Conservation (phyloP, 1,139 yeast species). For the Lodderomyces oxycetoniae region DNA sequence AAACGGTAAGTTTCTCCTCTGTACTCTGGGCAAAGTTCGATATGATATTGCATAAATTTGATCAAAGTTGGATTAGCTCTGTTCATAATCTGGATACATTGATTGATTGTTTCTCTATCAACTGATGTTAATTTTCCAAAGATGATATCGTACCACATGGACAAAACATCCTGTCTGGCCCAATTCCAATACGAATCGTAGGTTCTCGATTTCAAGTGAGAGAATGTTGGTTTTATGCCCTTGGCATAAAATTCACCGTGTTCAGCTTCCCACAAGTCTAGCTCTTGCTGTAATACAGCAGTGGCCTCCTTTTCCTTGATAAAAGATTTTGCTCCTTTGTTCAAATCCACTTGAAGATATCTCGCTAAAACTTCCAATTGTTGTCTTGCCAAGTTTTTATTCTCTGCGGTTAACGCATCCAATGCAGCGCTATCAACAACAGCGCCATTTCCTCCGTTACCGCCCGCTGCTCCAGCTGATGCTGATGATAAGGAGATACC, state of each 20-base stretch:
- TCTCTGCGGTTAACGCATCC: slow-evolving; percentile 89
- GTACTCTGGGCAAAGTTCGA: slow-evolving; percentile 84
- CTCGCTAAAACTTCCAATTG: slow-evolving; percentile 94
- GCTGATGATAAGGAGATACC: slow-evolving; percentile 72
- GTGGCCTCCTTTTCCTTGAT: slow-evolving; percentile 88
- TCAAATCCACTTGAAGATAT: slow-evolving; percentile 87
- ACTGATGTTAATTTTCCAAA: slow-evolving; percentile 87
- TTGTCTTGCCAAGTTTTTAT: slow-evolving; percentile 84
- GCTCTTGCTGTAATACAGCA: slow-evolving; percentile 75
- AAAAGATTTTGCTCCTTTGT: slow-evolving; percentile 82
- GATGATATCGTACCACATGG: slow-evolving; percentile 91
- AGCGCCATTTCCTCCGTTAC: slow-evolving; percentile 72
- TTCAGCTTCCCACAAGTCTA: slow-evolving; percentile 90
- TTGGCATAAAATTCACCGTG: slow-evolving; percentile 93
- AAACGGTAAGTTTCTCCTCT: slow-evolving; percentile 87
- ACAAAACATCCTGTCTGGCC: slow-evolving; percentile 96
- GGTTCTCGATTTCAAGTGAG: slow-evolving; percentile 88
- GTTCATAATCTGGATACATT: slow-evolving; percentile 97
- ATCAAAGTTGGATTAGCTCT: slow-evolving; percentile 91
- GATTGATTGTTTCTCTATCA: slow-evolving; percentile 93
- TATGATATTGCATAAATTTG: slow-evolving; percentile 95
- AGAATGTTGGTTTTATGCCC: slow-evolving; percentile 87
- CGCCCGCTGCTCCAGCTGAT: slow-evolving; percentile 46
- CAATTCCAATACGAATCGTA: slow-evolving; percentile 99
- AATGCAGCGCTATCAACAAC: slow-evolving; percentile 94